These are phyloP conservation scores for Vitis rotundifolia DNA, from an alignment of 164 flowering plant species.

Conservation along the genomic window DNA sequence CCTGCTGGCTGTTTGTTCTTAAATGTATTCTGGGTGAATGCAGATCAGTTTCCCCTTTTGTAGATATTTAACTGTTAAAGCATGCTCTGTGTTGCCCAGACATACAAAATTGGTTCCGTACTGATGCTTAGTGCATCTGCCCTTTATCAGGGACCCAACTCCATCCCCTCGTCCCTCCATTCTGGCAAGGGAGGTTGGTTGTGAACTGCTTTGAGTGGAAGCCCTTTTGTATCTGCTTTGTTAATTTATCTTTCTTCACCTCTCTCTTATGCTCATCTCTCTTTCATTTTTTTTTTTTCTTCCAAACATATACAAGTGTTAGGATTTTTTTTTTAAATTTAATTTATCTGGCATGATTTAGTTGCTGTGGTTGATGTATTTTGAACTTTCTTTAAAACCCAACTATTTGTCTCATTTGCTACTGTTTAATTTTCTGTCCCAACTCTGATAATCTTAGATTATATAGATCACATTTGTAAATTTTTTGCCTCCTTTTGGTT, in stretches of 20 bases:
- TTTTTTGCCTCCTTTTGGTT: background rate
- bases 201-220: slow-evolving; percentile 14
- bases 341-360: slow-evolving; percentile 16
- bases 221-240: slow-evolving; percentile 17
- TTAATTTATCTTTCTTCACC: slow-evolving; percentile 7
- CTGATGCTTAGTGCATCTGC: slow-evolving; percentile 13
- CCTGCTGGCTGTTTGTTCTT: slow-evolving; percentile 26
- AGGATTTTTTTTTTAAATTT: slow-evolving; percentile 1
- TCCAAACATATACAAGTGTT: slow-evolving; percentile 3
- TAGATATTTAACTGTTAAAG: slow-evolving; percentile 41
- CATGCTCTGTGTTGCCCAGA: slow-evolving; percentile 24
- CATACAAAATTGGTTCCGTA: slow-evolving; percentile 17
- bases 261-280: background rate
- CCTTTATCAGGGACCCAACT: slow-evolving; percentile 4
- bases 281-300: background rate
- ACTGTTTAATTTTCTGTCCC: slow-evolving; percentile 10
- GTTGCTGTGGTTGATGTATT: slow-evolving; percentile 9
- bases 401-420: background rate
- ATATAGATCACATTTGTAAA: background rate
- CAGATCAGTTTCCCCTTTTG: slow-evolving; percentile 25
- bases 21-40: slow-evolving; percentile 31
- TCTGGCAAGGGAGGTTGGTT: slow-evolving; percentile 7
- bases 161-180: background rate
- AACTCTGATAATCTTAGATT: background rate
- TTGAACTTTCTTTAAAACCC: background rate